Conservation (phyloP, 1,139 yeast genomes). For the Saccharomyces uvarum region DNA sequence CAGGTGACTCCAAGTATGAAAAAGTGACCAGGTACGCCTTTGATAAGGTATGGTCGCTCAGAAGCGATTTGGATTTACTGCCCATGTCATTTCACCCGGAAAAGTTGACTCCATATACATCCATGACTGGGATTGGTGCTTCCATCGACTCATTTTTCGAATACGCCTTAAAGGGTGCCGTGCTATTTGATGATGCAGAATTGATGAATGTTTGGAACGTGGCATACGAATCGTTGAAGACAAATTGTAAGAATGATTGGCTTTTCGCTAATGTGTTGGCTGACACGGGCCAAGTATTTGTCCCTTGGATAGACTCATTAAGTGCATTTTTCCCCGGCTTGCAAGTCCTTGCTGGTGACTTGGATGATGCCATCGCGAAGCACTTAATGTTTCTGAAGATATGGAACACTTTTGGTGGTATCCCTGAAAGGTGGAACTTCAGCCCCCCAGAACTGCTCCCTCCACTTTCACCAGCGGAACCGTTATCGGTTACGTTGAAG, state of each 20-base stretch:
- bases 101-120: slow-evolving; percentile 49
- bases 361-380: slow-evolving; percentile 54
- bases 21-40: slow-evolving; percentile 54
- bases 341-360: slow-evolving; percentile 69
- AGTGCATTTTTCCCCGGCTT: slow-evolving; percentile 87
- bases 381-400: slow-evolving; percentile 65
- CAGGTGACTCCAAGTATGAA: slow-evolving; percentile 69
- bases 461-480: slow-evolving; percentile 1
- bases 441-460: slow-evolving; percentile 8
- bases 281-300: slow-evolving; percentile 42
- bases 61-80: slow-evolving; percentile 55
- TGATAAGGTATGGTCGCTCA: slow-evolving; percentile 60
- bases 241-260: slow-evolving; percentile 46
- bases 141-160: slow-evolving; percentile 91
- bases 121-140: slow-evolving; percentile 79
- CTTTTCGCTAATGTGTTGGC: slow-evolving; percentile 56
- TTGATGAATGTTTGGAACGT: slow-evolving; percentile 54
- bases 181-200: slow-evolving; percentile 60
- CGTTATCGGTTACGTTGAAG: neutral
- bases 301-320: slow-evolving; percentile 76
- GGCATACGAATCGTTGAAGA: slow-evolving; percentile 50
- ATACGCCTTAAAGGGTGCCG: slow-evolving; percentile 70
- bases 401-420: slow-evolving; percentile 72
- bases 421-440: slow-evolving; percentile 83
- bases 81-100: slow-evolving; percentile 73